These are phyloP conservation scores for Bauhinia variegata DNA, from an alignment of 306 rosid species.

Conservation along the genomic window DNA sequence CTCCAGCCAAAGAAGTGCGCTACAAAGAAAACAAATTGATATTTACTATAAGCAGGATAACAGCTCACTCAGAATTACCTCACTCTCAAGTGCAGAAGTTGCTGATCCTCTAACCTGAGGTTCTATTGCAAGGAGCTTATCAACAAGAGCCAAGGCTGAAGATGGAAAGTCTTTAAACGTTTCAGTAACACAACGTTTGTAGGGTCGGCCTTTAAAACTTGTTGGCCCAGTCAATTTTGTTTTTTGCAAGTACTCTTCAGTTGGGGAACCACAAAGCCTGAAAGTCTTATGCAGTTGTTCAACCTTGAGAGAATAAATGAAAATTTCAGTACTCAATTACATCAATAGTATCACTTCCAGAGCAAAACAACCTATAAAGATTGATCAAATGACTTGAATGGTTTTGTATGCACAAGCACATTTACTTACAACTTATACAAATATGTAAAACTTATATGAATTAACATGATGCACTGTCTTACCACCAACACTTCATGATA, in stretches of 20 bases:
- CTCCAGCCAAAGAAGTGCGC: not conserved
- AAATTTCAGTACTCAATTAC: constrained; percentile 5
- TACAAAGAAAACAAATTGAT: not conserved
- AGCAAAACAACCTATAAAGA: not conserved
- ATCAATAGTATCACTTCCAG: not conserved
- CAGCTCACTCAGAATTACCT: constrained; percentile 47
- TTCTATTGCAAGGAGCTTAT: constrained; percentile 72
- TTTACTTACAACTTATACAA: not conserved
- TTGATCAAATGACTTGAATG: not conserved
- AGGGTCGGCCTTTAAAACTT: constrained; percentile 86
- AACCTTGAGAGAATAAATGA: constrained; percentile 53
- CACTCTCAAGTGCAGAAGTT: constrained; percentile 62
- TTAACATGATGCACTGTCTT: not conserved
- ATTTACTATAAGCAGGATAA: not conserved
- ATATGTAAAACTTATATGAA: not conserved
- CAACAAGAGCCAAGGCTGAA: constrained; percentile 70
- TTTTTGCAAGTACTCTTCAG: constrained; percentile 78
- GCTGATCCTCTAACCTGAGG: constrained; percentile 78
- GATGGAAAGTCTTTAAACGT: constrained; percentile 64
- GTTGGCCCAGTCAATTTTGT: constrained; percentile 83
- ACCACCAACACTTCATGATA: not conserved
- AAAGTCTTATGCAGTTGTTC: constrained; percentile 97
- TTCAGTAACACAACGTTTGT: constrained; percentile 61
- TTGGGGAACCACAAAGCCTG: constrained; percentile 94
- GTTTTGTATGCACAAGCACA: not conserved